These are phyloP conservation scores for Mycena rosella DNA, from an alignment of 768 basidiomycete genomes.

Conservation along the genomic window DNA sequence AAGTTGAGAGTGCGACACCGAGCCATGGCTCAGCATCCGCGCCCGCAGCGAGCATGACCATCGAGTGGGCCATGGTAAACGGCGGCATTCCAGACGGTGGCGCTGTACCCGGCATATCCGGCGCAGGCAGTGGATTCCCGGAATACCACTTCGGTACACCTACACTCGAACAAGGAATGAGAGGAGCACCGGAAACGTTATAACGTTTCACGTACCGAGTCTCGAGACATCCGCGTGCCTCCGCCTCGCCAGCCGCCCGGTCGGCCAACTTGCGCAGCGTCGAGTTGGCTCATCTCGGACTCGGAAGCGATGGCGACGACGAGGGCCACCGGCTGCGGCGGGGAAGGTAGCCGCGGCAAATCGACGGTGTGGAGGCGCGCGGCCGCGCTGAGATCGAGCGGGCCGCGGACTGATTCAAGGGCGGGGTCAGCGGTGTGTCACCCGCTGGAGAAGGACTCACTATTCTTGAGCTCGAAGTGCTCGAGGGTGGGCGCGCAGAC, in stretches of 20 bases:
- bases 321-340: slow-evolving; percentile 8
- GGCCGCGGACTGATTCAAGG: not conserved
- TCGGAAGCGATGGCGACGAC: slow-evolving; percentile 7
- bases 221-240: slow-evolving; percentile 25
- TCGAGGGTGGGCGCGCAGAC: slow-evolving; percentile 5
- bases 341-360: not conserved
- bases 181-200: too few species aligned
- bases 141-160: slow-evolving; percentile 31
- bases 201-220: not conserved
- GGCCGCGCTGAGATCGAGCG: slow-evolving; percentile 4
- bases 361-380: not conserved
- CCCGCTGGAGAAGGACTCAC: not conserved
- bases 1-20: slow-evolving; percentile 25
- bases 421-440: not conserved
- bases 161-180: not conserved
- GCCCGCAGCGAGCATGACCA: slow-evolving; percentile 8
- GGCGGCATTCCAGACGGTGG: slow-evolving; percentile 1
- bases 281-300: not conserved
- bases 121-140: slow-evolving; percentile 19
- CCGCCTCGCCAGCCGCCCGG: slow-evolving; percentile 27
- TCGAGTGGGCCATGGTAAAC: slow-evolving; percentile 18
- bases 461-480: slow-evolving; percentile 12
- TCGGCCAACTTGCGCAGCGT: not conserved
- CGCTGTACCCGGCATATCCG: slow-evolving; percentile 24
- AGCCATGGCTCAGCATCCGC: slow-evolving; percentile 25